Percentiles rank a stretch among this genome's conserved stretches.
These are phyloP conservation scores for Pestalotiopsis sp. DNA, from an alignment of 2,329 filamentous ascomycete species.

Conservation along the genomic window DNA sequence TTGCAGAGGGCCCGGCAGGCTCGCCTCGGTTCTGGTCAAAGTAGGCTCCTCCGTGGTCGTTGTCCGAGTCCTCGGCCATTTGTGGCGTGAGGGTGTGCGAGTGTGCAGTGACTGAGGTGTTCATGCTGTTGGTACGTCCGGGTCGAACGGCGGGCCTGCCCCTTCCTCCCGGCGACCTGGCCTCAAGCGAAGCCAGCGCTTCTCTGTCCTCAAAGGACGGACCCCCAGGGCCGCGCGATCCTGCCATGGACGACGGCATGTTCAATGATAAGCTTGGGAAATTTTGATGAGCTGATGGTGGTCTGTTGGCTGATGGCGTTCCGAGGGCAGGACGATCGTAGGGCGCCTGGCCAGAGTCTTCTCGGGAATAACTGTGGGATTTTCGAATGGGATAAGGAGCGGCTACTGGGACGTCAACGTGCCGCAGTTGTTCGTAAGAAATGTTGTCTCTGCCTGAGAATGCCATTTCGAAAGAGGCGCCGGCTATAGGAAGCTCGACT, in stretches of 20 bases:
- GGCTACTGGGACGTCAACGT: neutral
- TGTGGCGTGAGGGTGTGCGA: neutral
- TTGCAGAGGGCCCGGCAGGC: slow-evolving; percentile 5
- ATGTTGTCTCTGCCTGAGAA: neutral
- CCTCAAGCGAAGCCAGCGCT: neutral
- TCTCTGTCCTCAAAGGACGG: slow-evolving; percentile 6
- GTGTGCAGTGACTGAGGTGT: slow-evolving; percentile 1
- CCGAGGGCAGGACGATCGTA: neutral
- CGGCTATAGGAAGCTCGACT: neutral
- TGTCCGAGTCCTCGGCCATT: slow-evolving; percentile 5
- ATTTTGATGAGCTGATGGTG: neutral
- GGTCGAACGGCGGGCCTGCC: neutral
- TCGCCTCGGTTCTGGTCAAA: neutral
- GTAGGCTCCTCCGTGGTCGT: neutral
- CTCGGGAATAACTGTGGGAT: neutral
- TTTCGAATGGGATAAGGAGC: neutral
- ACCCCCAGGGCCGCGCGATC: neutral
- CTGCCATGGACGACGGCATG: too few relatives aligned
- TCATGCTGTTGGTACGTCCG: slow-evolving; percentile 9
- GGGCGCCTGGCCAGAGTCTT: slow-evolving; percentile 6
- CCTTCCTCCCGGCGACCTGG: slow-evolving; percentile 1
- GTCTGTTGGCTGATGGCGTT: neutral
- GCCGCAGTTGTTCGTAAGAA: slow-evolving; percentile 5
- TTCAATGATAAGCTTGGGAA: too few relatives aligned
- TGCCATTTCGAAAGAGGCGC: neutral